Base-by-base conservation (phyloP, 2,329 filamentous ascomycete species). In the Alternaria brassicae region DNA sequence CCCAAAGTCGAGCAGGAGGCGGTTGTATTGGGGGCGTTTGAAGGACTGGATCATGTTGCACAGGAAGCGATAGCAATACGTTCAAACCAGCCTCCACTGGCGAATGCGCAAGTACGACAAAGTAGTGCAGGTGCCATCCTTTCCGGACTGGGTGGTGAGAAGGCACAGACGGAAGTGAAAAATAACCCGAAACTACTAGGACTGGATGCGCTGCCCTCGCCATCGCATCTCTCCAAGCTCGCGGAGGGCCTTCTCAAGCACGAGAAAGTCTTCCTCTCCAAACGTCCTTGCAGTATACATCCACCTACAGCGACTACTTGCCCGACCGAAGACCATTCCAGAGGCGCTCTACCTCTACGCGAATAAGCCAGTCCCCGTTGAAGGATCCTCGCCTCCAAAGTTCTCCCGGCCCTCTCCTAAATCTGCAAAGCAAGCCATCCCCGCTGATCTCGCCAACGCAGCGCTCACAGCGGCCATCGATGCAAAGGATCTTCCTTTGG, bases 401-500 rank as follows among this genome's bases (percentile, higher is more conserved):
- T 73, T 66, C 65, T 59, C 61, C 0, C 65, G 64, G 0, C 86
- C 86, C 40, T 91, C 90, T 40, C 89, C 92, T 15, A 88, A 89
- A 62, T 84, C 86, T 44, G 83, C 89, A 42, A 84, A 87, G 55
- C 89, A 88, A 71, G 92, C 93, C 10, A 86, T 98, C 27, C 88
- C 92, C 15, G 74, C 84, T n/a, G 80, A 83, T 4, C 82, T 92
- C 8, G 92, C 92, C 23, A 87, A 91, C 59, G 81, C 83, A 65
- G 94, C 94, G 1, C 83, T 99, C 45, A 85, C 91, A 60, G 86
- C 89, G 3, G 94, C 95, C 39, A 92, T 98, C 69, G 85, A 89
- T 47, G 86, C 89, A 54, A 91, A 90, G 77, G 88, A 96, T 74
- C 83, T 99, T 17, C 84, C 89, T 23, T 85, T 93, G 3, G 90